These are phyloP conservation scores for Sphenostylis stenocarpa DNA, from an alignment of 306 rosid species.

Conservation along the genomic window DNA sequence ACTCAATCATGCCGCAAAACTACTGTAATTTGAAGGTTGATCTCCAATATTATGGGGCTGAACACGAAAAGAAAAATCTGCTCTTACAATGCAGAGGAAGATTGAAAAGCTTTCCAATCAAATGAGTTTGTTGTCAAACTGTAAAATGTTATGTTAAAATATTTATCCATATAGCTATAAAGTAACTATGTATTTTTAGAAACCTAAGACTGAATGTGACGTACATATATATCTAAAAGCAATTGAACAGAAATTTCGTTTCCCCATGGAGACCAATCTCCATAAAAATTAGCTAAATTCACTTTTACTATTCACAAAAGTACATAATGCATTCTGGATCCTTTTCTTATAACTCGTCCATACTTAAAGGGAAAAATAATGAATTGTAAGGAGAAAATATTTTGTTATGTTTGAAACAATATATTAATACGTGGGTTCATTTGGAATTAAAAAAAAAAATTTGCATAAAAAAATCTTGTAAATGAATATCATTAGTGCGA, in stretches of 20 bases:
- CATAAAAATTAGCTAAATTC: not conserved
- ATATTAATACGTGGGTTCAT: no score
- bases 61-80: not conserved
- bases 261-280: not conserved
- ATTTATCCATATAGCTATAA: not conserved
- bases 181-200: not conserved
- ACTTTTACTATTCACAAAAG: slow-evolving; percentile 6
- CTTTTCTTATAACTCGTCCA: not conserved
- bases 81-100: not conserved
- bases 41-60: not conserved
- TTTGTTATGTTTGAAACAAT: no score
- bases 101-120: not conserved
- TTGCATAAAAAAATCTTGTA: no score
- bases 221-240: not conserved
- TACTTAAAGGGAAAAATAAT: not conserved
- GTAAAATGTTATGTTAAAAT: not conserved
- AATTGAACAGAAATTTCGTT: not conserved
- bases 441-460: no score
- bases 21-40: not conserved
- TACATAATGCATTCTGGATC: not conserved
- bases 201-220: not conserved
- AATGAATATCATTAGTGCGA: no score
- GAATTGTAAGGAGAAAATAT: not conserved
- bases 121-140: not conserved
- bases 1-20: not conserved